Percentiles rank a stretch among this genome's conserved stretches.
These are phyloP conservation scores for Raffaelea ambrosiae DNA, from an alignment of 2,329 filamentous ascomycete genomes.

Conservation along the genomic window DNA sequence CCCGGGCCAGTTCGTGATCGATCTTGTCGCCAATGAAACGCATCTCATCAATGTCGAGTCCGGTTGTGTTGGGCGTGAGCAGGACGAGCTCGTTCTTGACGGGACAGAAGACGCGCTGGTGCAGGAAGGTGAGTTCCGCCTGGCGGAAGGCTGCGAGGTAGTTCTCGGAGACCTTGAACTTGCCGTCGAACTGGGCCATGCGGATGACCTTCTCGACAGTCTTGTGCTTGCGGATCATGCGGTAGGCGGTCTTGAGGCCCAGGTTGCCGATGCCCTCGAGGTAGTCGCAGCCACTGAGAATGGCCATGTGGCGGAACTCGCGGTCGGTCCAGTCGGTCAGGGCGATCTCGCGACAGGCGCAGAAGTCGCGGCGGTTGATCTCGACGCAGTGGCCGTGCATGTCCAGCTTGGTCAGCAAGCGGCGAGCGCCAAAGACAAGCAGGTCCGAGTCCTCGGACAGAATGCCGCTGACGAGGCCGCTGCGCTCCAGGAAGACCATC, in stretches of 20 bases:
- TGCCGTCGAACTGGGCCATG: conserved; percentile 82
- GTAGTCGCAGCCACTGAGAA: conserved; percentile 94
- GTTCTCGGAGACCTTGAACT: conserved; percentile 68
- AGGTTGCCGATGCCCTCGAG: conserved; percentile 76
- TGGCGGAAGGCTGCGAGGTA: conserved; percentile 77
- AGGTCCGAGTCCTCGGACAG: conserved; percentile 95
- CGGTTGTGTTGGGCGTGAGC: conserved; percentile 54
- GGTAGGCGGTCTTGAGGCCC: conserved; percentile 88
- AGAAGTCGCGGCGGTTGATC: conserved; percentile 83
- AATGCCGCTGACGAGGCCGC: conserved; percentile 78
- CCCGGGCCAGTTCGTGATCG: conserved; percentile 58
- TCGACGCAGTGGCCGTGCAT: conserved; percentile 90
- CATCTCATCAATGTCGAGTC: conserved; percentile 60
- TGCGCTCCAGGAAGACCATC: conserved; percentile 82
- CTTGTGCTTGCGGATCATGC: conserved; percentile 83
- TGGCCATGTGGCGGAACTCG: conserved; percentile 92
- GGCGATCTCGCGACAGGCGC: conserved; percentile 78
- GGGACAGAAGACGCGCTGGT: conserved; percentile 92
- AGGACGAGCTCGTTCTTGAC: conserved; percentile 61
- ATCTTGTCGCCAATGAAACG: conserved; percentile 73
- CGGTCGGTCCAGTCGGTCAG: conserved; percentile 85
- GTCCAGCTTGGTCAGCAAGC: conserved; percentile 86
- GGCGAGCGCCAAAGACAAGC: conserved; percentile 86
- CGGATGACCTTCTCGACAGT: conserved; percentile 73
- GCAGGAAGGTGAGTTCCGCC: conserved; percentile 85